phyloP scores from a whole-genome alignment of 1,284 basidiomycete genomes.

The Malassezia japonica region DNA sequence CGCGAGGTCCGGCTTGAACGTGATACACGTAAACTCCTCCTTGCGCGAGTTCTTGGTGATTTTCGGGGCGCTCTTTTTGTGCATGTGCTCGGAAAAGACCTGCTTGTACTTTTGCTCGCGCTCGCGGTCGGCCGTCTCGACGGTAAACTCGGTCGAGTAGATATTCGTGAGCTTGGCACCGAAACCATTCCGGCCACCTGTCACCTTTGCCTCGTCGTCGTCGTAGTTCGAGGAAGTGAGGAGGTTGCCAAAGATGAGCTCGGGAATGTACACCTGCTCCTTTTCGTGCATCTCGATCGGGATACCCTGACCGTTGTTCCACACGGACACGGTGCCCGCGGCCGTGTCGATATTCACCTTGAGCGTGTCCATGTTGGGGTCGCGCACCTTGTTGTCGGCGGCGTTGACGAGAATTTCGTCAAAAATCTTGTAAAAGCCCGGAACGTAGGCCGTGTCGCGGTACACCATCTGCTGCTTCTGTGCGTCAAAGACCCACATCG shows the following conservation, averaged over 20 bases:
- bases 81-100: constrained; percentile 90
- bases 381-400: constrained; percentile 83
- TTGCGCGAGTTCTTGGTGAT: constrained; percentile 69
- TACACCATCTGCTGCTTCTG: constrained; percentile 39
- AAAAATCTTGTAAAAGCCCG: constrained; percentile 98
- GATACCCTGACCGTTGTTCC: constrained; percentile 93
- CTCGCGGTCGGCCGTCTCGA: constrained; percentile 90
- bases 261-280: constrained; percentile 91
- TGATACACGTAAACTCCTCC: constrained; percentile 85
- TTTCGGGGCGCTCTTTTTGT: constrained; percentile 67
- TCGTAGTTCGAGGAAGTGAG: constrained; percentile 96
- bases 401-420: constrained; percentile 99
- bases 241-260: constrained; percentile 93
- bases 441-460: constrained; percentile 77
- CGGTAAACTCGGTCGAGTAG: constrained; percentile 91
- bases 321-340: constrained; percentile 75
- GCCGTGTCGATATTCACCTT: constrained; percentile 66
- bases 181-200: constrained; percentile 95
- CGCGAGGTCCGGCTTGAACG: constrained; percentile 82
- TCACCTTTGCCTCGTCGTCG: constrained; percentile 96
- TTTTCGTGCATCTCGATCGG: constrained; percentile 86
- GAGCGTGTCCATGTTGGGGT: constrained; percentile 42
- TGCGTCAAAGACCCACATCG: constrained; percentile 46
- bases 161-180: constrained; percentile 96
- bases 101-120: constrained; percentile 86